Base-by-base conservation (phyloP, 805 yeast genomes). In the Sugiyamaella floridensis region DNA sequence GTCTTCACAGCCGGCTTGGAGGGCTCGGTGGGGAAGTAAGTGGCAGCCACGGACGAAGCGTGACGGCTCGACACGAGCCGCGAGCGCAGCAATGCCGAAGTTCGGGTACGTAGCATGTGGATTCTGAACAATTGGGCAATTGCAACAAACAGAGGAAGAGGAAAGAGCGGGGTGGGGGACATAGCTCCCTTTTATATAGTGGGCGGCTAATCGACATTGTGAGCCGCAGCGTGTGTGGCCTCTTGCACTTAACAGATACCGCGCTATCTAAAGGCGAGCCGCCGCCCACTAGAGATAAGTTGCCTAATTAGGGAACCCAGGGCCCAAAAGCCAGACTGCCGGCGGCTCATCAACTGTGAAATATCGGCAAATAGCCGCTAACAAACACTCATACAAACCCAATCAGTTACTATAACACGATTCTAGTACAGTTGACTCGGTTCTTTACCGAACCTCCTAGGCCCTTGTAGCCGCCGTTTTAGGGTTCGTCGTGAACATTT, bases 1-100 rank as follows among this genome's bases (percentile, higher is more conserved):
- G 86, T 76, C 55, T 68, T 72, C 47, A 88, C 77, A 11, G 66
- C 64, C 54, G 98, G 97, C 44, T 70, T 77, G 34, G 74, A 58
- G 58, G 97, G 97, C 74, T 90, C 98, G 56, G 74, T 65, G 58
- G 59, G 59, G 41, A 50, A 56, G 48, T 56, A 56, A 2, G 18
- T 12, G 16, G 54, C 57, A 26, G 59, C 59, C 19, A 48, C 59
- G 15, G 59, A 47, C 40, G 50, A 46, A 11, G 50, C 43, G 15
- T 11, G 20, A 10, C 52, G 43, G 16, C 26, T 43, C 32, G 55
- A 50, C 12, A 44, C 47, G 20, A 18, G 37, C 4, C 20, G 49
- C 32, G 43, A 12, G 18, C 51, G 51, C 11, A 42, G 40, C 40
- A 48, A 16, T 28, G 45, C n/a, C 37, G 37, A 32, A 14, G 37